Evolutionary conservation across 352 stramenopile genomes (phyloP), one percentile per base, ranked within the genome.

Genomic region (Phytophthora multivora): DNA sequence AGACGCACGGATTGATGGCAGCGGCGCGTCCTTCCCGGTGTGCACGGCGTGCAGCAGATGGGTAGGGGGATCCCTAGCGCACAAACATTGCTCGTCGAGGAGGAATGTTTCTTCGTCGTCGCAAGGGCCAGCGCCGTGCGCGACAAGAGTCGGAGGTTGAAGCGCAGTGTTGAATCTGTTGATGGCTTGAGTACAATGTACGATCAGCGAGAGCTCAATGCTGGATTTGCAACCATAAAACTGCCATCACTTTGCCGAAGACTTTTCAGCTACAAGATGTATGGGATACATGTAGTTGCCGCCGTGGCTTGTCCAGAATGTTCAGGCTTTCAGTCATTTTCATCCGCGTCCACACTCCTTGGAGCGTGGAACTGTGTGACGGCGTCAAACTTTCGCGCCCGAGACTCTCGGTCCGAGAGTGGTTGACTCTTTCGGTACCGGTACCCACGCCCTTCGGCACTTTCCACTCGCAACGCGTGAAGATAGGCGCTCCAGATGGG

Each of bases 221-320:
- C 10, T 19, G 10, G 59, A 62, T 67, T 67, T 62, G 59, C 7
- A 59, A 36, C 2, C 33, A 50, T 51, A 51, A 49, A 33, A 55
- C 35, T 16, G 45, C 38, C 21, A 23, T 10, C 39, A 18, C 8
- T 16, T 19, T 19, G 16, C 2, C 21, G 41, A 48, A 30, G 19
- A 13, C 12, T 16, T 7, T 30, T 13, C 9, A 8, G 2, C 18
- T 9, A 16, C 15, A 39, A 10, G 23, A 25, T 23, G n/a, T n/a
- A n/a, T n/a, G n/a, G n/a, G n/a, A n/a, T n/a, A n/a, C n/a, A n/a
- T n/a, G 16, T 18, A 8, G n/a, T 21, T 21, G 12, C 25, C 21
- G 21, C 21, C 2, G 21, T 23, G 21, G 21, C 39, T 33, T 28
- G 23, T 18, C 19, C 26, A 30, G 5, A 1, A 6, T 5, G 9